Conservation (phyloP, 2,329 filamentous ascomycete genomes). For the Apiospora aurea region DNA sequence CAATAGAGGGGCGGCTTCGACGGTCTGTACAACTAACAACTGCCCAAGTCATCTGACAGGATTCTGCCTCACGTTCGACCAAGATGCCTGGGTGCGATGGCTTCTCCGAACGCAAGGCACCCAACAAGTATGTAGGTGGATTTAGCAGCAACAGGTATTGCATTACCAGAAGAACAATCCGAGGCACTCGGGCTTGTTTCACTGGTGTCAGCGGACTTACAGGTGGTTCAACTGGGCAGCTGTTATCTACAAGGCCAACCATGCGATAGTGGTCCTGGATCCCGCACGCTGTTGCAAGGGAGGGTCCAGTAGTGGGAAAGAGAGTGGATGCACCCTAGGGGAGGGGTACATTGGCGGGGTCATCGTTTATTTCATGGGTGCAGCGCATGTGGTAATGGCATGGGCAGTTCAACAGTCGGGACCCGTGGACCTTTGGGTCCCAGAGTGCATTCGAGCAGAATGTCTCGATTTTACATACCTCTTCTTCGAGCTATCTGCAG, state of each 20-base stretch:
- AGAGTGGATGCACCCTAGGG: not conserved
- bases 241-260: conserved; percentile 28
- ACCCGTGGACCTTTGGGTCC: not conserved
- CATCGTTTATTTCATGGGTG: not conserved
- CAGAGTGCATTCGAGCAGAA: not conserved
- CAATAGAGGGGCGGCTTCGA: not conserved
- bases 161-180: not conserved
- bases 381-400: not conserved
- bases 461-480: too few species aligned
- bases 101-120: not conserved
- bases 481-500: too few species aligned
- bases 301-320: conserved; percentile 22
- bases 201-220: conserved; percentile 9
- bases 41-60: not conserved
- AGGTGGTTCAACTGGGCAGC: conserved; percentile 17
- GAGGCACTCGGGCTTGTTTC: conserved; percentile 15
- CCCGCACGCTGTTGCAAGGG: conserved; percentile 26
- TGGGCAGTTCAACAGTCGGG: not conserved
- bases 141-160: not conserved
- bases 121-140: not conserved
- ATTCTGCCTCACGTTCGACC: not conserved
- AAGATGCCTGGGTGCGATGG: not conserved
- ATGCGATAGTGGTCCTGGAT: conserved; percentile 27
- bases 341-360: conserved; percentile 4
- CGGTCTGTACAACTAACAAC: conserved; percentile 5